Percentiles rank a stretch among this genome's conserved stretches.
phyloP scores from a whole-genome alignment of 192 early-diverging fungal species.

The Gigaspora rosea region DNA sequence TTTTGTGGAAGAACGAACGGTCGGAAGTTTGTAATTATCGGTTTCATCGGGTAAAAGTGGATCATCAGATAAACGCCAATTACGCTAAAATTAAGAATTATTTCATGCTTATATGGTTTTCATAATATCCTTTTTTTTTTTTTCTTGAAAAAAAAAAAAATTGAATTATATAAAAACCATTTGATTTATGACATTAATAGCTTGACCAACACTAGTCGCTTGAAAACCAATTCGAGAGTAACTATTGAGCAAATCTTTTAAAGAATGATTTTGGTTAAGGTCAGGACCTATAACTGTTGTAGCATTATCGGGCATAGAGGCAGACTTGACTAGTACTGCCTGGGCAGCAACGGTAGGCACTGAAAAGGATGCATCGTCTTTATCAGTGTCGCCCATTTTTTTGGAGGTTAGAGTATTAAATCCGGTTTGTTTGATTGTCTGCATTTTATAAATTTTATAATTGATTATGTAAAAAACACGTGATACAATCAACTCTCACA shows the following conservation, averaged over 20 bases:
- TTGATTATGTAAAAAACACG: too few species aligned
- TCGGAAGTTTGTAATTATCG: slow-evolving; percentile 58
- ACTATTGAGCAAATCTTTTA: slow-evolving; percentile 66
- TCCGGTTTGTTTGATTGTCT: too few species aligned
- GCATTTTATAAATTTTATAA: too few species aligned
- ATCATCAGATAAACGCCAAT: slow-evolving; percentile 88
- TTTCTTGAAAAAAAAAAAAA: slow-evolving; percentile 43
- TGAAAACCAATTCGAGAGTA: slow-evolving; percentile 91
- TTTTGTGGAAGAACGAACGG: slow-evolving; percentile 65
- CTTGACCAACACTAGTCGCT: slow-evolving; percentile 84
- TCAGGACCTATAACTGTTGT: slow-evolving; percentile 82
- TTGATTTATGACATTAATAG: slow-evolving; percentile 87
- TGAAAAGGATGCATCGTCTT: too few species aligned
- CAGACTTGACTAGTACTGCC: slow-evolving; percentile 73
- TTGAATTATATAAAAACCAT: slow-evolving; percentile 63
- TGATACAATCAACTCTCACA: too few species aligned
- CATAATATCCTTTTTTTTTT: not conserved
- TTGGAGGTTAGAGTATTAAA: too few species aligned
- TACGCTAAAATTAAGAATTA: slow-evolving; percentile 43
- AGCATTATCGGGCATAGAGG: slow-evolving; percentile 66
- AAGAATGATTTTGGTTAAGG: slow-evolving; percentile 85
- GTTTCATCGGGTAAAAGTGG: slow-evolving; percentile 63
- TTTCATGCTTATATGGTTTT: not conserved
- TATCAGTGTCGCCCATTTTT: too few species aligned
- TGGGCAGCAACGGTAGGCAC: slow-evolving; percentile 38